These are phyloP conservation scores for Colletotrichum zoysiae DNA, from an alignment of 2,329 filamentous ascomycete species.

Conservation along the genomic window DNA sequence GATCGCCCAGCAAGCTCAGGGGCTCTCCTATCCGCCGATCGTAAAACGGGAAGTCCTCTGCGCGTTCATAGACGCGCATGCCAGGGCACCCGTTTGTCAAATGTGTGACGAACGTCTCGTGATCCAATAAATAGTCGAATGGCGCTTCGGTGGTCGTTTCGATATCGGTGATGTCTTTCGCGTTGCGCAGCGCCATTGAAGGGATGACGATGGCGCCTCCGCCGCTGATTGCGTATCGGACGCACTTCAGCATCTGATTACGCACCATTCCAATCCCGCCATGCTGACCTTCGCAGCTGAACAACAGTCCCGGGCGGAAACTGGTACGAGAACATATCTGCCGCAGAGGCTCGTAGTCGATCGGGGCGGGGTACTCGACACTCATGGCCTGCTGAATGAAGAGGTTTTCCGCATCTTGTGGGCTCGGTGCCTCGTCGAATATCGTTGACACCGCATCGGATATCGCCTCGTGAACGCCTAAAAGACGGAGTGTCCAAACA, in stretches of 20 bases:
- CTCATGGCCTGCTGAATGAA: constrained; percentile 46
- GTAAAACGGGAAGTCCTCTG: constrained; percentile 49
- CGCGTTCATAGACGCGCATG: constrained; percentile 47
- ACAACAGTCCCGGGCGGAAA: constrained; percentile 53
- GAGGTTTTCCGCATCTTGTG: constrained; percentile 29
- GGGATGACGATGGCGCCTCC: constrained; percentile 54
- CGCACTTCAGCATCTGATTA: constrained; percentile 56
- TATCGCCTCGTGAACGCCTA: constrained; percentile 14
- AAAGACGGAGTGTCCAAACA: constrained; percentile 34
- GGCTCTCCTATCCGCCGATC: constrained; percentile 38
- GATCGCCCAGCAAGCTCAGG: constrained; percentile 47
- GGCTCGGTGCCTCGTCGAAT: constrained; percentile 6
- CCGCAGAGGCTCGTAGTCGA: constrained; percentile 52
- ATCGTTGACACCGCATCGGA: constrained; percentile 23
- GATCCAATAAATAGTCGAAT: constrained; percentile 49
- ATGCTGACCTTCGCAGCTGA: constrained; percentile 55
- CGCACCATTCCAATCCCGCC: constrained; percentile 56
- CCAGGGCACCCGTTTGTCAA: constrained; percentile 47
- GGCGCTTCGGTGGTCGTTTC: constrained; percentile 47
- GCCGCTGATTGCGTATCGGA: constrained; percentile 55
- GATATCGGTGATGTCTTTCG: constrained; percentile 49
- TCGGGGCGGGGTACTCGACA: constrained; percentile 52
- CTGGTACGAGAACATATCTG: constrained; percentile 49
- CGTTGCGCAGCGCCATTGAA: constrained; percentile 52
- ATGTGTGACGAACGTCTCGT: constrained; percentile 45